phyloP scores from a whole-genome alignment of 371 early-diverging fungal genomes.

The Mortierella sp. region DNA sequence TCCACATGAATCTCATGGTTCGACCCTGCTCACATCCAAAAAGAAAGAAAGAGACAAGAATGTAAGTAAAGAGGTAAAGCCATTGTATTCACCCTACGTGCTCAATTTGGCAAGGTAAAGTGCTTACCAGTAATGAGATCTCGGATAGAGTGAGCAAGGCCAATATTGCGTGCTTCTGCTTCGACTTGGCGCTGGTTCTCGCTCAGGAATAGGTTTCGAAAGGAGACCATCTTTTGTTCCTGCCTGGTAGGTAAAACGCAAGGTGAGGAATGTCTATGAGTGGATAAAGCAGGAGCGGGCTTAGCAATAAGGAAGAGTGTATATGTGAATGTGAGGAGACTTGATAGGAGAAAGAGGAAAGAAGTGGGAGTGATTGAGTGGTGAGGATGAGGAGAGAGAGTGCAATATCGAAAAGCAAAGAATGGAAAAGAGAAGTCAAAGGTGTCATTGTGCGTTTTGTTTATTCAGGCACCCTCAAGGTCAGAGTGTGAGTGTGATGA shows the following conservation, averaged over 20 bases:
- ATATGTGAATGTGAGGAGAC: not conserved
- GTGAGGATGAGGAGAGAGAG: not conserved
- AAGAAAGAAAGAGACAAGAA: not conserved
- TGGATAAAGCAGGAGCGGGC: not conserved
- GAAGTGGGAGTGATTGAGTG: not conserved
- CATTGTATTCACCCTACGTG: not conserved
- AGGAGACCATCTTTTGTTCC: constrained; percentile 22
- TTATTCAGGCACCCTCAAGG: not conserved
- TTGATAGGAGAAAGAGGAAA: not conserved
- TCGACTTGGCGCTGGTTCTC: constrained; percentile 49
- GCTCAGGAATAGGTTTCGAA: constrained; percentile 38
- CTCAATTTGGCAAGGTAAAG: not conserved
- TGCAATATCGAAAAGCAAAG: not conserved
- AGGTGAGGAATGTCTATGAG: not conserved
- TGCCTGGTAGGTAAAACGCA: not conserved
- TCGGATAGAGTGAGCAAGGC: constrained; percentile 54
- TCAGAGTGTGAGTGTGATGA: not conserved
- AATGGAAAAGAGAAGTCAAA: not conserved
- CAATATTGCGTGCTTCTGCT: constrained; percentile 48
- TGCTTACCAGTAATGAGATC: constrained; percentile 55
- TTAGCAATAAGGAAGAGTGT: not conserved
- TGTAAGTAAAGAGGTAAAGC: not conserved
- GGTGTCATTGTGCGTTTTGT: not conserved
- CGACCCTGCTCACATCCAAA: constrained; percentile 20
- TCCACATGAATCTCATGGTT: constrained; percentile 52